Evolutionary conservation across 768 basidiomycete genomes (phyloP).

Genomic region (Amanita molliuscula): DNA sequence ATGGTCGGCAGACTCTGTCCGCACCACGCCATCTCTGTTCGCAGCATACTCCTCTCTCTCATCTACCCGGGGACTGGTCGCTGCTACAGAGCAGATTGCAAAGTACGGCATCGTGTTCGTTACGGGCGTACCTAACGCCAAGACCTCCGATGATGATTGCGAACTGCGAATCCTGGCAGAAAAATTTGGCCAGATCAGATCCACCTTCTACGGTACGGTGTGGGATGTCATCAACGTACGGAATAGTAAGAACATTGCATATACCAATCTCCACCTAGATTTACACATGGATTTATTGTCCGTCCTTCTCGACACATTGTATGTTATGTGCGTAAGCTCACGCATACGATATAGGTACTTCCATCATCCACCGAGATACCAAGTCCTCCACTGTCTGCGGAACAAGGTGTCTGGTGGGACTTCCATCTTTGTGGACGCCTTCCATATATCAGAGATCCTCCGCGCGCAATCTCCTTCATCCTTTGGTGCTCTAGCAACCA

Average conservation of each 20-base stretch:
- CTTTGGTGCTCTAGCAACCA: slow-evolving; percentile 49
- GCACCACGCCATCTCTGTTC: slow-evolving; percentile 33
- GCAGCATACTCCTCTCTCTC: slow-evolving; percentile 43
- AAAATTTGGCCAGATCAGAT: slow-evolving; percentile 64
- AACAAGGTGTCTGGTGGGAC: slow-evolving; percentile 77
- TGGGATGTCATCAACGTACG: slow-evolving; percentile 80
- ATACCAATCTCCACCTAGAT: slow-evolving; percentile 83
- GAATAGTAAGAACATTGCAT: slow-evolving; percentile 85
- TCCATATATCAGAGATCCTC: slow-evolving; percentile 51
- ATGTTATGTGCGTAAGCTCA: no score
- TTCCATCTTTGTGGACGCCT: slow-evolving; percentile 81
- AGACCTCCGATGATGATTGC: slow-evolving; percentile 52
- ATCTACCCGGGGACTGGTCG: slow-evolving; percentile 34
- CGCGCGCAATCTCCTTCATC: slow-evolving; percentile 32
- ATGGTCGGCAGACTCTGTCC: slow-evolving; percentile 38
- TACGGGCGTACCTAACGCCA: slow-evolving; percentile 49
- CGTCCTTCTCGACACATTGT: no score
- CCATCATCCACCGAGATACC: slow-evolving; percentile 83
- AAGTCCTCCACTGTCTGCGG: slow-evolving; percentile 84
- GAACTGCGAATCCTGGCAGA: slow-evolving; percentile 58
- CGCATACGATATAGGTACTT: slow-evolving; percentile 55
- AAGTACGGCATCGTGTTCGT: slow-evolving; percentile 68
- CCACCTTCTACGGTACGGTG: slow-evolving; percentile 81
- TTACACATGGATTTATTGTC: slow-evolving; percentile 90
- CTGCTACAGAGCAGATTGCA: slow-evolving; percentile 60